Percentiles rank a stretch among this genome's conserved stretches.
Conservation (phyloP, 306 rosid genomes). For the Albizia julibrissin region DNA sequence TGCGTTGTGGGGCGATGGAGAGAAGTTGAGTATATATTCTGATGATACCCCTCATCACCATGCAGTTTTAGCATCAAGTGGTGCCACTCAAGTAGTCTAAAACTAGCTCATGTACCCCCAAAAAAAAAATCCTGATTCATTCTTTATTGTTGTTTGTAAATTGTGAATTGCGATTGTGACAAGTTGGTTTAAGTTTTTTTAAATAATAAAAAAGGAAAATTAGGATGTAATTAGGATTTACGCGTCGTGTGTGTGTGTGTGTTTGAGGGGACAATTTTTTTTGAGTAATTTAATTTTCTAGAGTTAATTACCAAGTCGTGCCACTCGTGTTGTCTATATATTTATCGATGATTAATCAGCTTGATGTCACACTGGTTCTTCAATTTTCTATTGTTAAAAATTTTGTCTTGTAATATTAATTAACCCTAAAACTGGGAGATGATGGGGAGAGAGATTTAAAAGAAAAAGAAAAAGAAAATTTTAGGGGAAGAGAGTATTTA, state of each 20-base stretch:
- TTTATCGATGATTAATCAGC: not conserved
- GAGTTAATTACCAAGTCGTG: not conserved
- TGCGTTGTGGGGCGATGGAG: constrained; percentile 58
- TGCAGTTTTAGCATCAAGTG: constrained; percentile 8
- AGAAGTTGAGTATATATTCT: constrained; percentile 28
- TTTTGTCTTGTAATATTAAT: too few relatives aligned
- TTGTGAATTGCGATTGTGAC: not conserved
- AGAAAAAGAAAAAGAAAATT: too few relatives aligned
- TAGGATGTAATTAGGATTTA: not conserved
- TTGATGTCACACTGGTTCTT: not conserved
- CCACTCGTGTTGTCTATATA: not conserved
- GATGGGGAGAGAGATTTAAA: too few relatives aligned
- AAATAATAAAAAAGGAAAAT: too few relatives aligned
- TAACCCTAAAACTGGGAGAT: too few relatives aligned
- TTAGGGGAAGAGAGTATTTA: too few relatives aligned
- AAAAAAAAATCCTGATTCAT: too few relatives aligned
- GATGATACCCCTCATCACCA: constrained; percentile 21
- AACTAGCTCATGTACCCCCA: not conserved
- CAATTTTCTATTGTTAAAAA: not conserved
- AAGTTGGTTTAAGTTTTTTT: not conserved
- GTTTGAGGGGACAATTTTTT: not conserved
- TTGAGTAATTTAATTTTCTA: not conserved
- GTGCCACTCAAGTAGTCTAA: constrained; percentile 42
- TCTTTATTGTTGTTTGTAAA: not conserved
- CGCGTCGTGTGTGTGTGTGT: not conserved